Evolutionary conservation across 2,329 filamentous ascomycete species (phyloP).

Genomic region (Diaporthe sp.): DNA sequence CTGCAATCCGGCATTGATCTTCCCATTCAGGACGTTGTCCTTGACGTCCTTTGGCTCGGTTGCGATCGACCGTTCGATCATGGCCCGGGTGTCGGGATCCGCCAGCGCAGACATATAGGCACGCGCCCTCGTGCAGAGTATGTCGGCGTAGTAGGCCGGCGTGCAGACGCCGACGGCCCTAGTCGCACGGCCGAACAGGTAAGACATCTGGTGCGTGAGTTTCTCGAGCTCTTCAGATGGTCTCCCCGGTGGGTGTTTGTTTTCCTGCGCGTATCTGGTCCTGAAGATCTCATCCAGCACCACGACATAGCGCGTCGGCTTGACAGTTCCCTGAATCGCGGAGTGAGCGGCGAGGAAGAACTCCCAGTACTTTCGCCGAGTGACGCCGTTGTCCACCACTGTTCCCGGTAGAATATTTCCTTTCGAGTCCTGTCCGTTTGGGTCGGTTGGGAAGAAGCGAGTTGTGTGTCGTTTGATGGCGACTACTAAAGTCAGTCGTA

Average conservation of each 20-base stretch:
- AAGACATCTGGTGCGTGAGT: conserved; percentile 84
- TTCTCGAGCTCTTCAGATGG: conserved; percentile 78
- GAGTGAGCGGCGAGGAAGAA: conserved; percentile 88
- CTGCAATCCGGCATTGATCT: conserved; percentile 57
- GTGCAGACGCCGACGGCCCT: conserved; percentile 90
- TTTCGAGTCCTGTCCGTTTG: conserved; percentile 51
- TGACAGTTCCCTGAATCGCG: conserved; percentile 84
- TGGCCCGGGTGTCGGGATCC: conserved; percentile 53
- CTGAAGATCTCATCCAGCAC: conserved; percentile 77
- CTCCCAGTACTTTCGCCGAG: conserved; percentile 81
- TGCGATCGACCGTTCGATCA: conserved; percentile 22
- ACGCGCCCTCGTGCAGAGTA: conserved; percentile 83
- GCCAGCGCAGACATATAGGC: conserved; percentile 77
- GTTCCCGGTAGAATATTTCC: conserved; percentile 82
- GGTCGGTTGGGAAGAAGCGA: conserved; percentile 80
- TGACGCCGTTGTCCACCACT: conserved; percentile 87
- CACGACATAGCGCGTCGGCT: conserved; percentile 88
- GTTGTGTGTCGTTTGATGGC: conserved; percentile 93
- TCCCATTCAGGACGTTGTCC: conserved; percentile 32
- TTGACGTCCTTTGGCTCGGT: background rate
- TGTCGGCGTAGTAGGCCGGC: conserved; percentile 90
- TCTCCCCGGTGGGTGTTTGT: too few species aligned
- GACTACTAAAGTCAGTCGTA: conserved; percentile 79
- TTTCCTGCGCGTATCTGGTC: conserved; percentile 45
- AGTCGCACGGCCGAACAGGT: conserved; percentile 87